A percentile compares a stretch with the other conserved stretches of the same genome.
Conservation (phyloP, 352 stramenopile genomes). For the Aphanomyces invadans region DNA sequence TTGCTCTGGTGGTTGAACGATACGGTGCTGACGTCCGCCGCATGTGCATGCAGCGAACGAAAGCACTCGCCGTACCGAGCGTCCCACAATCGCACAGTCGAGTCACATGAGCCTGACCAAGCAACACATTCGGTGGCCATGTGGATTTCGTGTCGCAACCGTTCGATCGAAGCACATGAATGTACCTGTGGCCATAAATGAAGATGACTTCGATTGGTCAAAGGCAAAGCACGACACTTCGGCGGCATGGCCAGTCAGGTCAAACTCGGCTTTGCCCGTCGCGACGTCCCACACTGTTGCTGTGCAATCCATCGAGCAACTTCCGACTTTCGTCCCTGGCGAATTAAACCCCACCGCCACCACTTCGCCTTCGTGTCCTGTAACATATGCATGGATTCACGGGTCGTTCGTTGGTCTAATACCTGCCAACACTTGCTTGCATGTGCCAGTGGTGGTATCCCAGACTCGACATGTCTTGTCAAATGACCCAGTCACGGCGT, state of each 20-base stretch:
- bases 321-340: slow-evolving; percentile 40
- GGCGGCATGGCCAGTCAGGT: slow-evolving; percentile 45
- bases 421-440: slow-evolving; percentile 30
- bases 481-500: slow-evolving; percentile 61
- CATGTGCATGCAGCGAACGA: slow-evolving; percentile 50
- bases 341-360: slow-evolving; percentile 41
- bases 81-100: slow-evolving; percentile 66
- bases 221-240: slow-evolving; percentile 68
- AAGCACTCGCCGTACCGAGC: slow-evolving; percentile 61
- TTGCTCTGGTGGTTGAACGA: slow-evolving; percentile 54
- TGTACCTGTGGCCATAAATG: slow-evolving; percentile 38
- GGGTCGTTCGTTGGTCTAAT: too few species aligned
- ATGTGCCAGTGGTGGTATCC: slow-evolving; percentile 34
- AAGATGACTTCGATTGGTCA: slow-evolving; percentile 28
- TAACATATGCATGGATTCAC: too few species aligned
- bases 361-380: slow-evolving; percentile 51
- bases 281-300: slow-evolving; percentile 58
- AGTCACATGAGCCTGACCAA: slow-evolving; percentile 46
- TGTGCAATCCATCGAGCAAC: slow-evolving; percentile 63
- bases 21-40: slow-evolving; percentile 50
- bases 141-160: neutral
- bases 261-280: slow-evolving; percentile 37
- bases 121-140: neutral
- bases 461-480: slow-evolving; percentile 73
- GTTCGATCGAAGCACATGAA: neutral